Base-by-base conservation (phyloP, 768 basidiomycete species). In the Mycena vulgaris region DNA sequence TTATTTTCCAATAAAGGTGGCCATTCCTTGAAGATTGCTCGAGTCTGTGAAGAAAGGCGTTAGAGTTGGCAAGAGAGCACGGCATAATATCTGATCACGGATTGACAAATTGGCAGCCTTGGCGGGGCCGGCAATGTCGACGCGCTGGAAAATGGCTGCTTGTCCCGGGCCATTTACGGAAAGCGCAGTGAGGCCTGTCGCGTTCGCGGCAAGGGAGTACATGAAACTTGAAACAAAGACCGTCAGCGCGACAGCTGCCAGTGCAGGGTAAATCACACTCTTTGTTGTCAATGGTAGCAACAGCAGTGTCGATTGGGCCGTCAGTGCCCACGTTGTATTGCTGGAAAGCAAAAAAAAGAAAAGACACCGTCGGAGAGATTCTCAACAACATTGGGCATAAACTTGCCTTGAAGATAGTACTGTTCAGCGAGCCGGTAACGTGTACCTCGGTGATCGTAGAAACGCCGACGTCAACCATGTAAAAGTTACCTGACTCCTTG, bases 191-290 rank as follows among this genome's bases (percentile, higher is more conserved):
- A 87, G 74, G 3, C 80, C 76, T 0, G 84, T 83, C 25, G 78
- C 77, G 71, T 81, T 82, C 2, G 85, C 78, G 13, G 79, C 75
- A 51, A 85, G 69, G 35, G 85, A 76, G 74, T 83, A 84, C 66
- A 85, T 74, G 78, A 83, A 85, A 75, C 84, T 85, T 58, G 37
- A 40, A 62, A 5, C 37, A 39, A 40, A 25, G 49, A 40, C 11
- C 13, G 56, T 68, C 16, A 62, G 59, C n/a, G 19, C 5, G 42
- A 13, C 13, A 31, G n/a, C 28, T 59, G 25, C 27, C 39, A 30
- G 7, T 58, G 1, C 27, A 40, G 16, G 7, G 16, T 25, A 39
- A 35, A 10, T 11, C 55, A 21, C 13, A 70, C 69, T 71, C 70
- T 30, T 66, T 48, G 2, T 62, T 62, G 35, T n/a, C 53, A 28